phyloP scores from a whole-genome alignment of 2,329 filamentous ascomycete genomes.

The Cercospora sesami region DNA sequence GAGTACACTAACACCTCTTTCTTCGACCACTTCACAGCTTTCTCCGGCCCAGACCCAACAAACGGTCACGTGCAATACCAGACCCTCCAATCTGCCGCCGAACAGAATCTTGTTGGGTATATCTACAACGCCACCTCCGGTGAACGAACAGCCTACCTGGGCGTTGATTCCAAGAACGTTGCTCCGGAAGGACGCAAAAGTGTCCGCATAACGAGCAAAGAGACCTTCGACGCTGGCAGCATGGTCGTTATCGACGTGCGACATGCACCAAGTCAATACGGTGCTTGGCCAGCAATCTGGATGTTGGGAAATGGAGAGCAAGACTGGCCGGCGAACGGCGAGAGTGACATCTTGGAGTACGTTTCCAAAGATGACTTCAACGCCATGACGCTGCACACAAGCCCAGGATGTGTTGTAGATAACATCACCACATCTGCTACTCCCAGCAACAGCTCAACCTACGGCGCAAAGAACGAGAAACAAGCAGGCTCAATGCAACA shows the following conservation, averaged over 20 bases:
- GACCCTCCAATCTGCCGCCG: constrained; percentile 36
- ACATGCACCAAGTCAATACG: constrained; percentile 55
- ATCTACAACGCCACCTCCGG: constrained; percentile 41
- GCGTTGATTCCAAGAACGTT: constrained; percentile 45
- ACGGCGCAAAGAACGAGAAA: not conserved
- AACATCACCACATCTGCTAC: constrained; percentile 33
- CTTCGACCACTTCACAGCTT: constrained; percentile 49
- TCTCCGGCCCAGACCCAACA: constrained; percentile 47
- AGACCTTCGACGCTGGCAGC: constrained; percentile 50
- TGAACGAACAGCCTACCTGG: constrained; percentile 45
- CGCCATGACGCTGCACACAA: constrained; percentile 52
- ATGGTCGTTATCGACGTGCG: constrained; percentile 53
- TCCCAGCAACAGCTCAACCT: not conserved
- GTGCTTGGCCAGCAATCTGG: constrained; percentile 55
- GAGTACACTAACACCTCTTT: constrained; percentile 41
- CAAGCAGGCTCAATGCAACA: constrained; percentile 17
- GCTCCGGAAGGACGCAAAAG: constrained; percentile 46
- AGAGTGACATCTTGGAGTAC: constrained; percentile 53
- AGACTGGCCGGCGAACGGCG: constrained; percentile 45
- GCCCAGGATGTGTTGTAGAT: constrained; percentile 45
- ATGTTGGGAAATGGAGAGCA: constrained; percentile 34
- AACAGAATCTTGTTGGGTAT: constrained; percentile 43
- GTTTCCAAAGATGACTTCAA: constrained; percentile 48
- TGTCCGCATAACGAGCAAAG: constrained; percentile 50
- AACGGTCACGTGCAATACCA: constrained; percentile 39